phyloP scores from a whole-genome alignment of 805 yeast species.

The Hanseniaspora occidentalis region DNA sequence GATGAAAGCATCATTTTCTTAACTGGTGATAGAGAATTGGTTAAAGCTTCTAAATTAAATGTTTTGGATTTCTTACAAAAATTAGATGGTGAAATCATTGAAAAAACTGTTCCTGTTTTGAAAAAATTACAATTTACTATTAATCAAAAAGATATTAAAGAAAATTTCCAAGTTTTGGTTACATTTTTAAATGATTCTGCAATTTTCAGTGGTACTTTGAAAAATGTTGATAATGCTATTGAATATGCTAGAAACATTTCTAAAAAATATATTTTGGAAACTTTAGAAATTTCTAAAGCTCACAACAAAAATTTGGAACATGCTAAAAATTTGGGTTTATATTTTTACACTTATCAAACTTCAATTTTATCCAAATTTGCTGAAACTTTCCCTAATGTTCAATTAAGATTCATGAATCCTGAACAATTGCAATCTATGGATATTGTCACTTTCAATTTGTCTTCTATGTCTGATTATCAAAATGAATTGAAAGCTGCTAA shows the following conservation, averaged over 20 bases:
- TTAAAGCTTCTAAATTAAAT: conserved; percentile 39
- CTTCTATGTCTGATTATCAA: conserved; percentile 35
- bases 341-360: conserved; percentile 39
- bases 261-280: conserved; percentile 44
- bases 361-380: conserved; percentile 20
- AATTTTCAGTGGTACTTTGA: conserved; percentile 51
- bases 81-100: conserved; percentile 33
- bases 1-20: conserved; percentile 29
- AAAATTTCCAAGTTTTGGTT: conserved; percentile 41
- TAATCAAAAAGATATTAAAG: conserved; percentile 39
- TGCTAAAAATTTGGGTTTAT: conserved; percentile 63
- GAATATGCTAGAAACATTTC: conserved; percentile 48
- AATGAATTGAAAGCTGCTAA: conserved; percentile 51
- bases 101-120: conserved; percentile 55
- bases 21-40: conserved; percentile 62
- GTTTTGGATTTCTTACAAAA: conserved; percentile 34
- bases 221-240: conserved; percentile 49
- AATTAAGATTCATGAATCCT: conserved; percentile 35
- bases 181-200: conserved; percentile 39
- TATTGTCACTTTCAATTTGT: conserved; percentile 49
- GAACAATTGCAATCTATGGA: conserved; percentile 31
- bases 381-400: conserved; percentile 29
- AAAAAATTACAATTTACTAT: conserved; percentile 57
- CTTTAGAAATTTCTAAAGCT: conserved; percentile 76
- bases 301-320: conserved; percentile 72